Evolutionary conservation across 1,284 basidiomycete genomes (phyloP).

Genomic region (Vanrija pseudolonga): DNA sequence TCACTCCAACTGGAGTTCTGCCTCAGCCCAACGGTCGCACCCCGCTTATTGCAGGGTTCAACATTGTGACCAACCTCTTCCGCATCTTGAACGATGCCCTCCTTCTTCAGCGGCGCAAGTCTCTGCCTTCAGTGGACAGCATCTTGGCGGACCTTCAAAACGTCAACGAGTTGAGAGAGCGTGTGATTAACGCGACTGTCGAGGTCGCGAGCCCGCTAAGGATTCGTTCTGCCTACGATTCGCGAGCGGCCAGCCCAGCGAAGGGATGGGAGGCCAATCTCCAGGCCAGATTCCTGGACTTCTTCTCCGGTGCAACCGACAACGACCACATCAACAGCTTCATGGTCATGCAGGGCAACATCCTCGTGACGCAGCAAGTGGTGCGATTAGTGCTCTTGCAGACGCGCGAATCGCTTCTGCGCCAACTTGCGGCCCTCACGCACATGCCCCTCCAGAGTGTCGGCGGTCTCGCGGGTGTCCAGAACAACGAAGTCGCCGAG

Average conservation of each 20-base stretch:
- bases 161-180: constrained; percentile 31
- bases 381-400: constrained; percentile 39
- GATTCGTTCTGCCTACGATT: constrained; percentile 28
- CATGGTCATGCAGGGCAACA: constrained; percentile 41
- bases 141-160: constrained; percentile 37
- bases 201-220: constrained; percentile 27
- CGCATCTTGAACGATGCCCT: constrained; percentile 41
- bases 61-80: constrained; percentile 39
- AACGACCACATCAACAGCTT: constrained; percentile 32
- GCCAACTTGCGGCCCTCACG: constrained; percentile 30
- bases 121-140: constrained; percentile 27
- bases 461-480: constrained; percentile 22
- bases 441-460: constrained; percentile 32
- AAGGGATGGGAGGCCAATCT: constrained; percentile 40
- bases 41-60: constrained; percentile 43
- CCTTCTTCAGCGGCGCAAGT: constrained; percentile 32
- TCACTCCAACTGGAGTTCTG: constrained; percentile 37
- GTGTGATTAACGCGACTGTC: constrained; percentile 21
- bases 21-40: constrained; percentile 37
- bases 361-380: constrained; percentile 42
- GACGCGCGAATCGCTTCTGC: constrained; percentile 30
- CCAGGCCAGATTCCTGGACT: constrained; percentile 30
- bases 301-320: constrained; percentile 24
- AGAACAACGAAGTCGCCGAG: constrained; percentile 29
- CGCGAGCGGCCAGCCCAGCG: constrained; percentile 26